Conservation (phyloP, 2,329 filamentous ascomycete genomes). For the Lasiodiplodia hormozganensis region DNA sequence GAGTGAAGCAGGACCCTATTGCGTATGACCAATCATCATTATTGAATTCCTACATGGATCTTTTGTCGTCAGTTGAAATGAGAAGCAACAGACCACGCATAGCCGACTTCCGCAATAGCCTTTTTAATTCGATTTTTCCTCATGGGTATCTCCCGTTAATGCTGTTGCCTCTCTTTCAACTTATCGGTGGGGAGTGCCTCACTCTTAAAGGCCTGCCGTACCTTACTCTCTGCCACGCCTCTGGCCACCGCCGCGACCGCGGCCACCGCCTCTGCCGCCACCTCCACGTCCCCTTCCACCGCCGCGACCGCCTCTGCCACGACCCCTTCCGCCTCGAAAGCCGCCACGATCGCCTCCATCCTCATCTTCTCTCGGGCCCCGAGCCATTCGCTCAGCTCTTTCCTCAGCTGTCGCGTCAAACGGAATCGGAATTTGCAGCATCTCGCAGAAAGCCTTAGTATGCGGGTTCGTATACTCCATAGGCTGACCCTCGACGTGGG, state of each 20-base stretch:
- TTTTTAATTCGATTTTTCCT: background rate
- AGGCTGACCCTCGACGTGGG: constrained; percentile 68
- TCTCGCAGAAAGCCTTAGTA: constrained; percentile 78
- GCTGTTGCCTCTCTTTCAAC: background rate
- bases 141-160: background rate
- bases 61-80: background rate
- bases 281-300: background rate
- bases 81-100: background rate
- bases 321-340: constrained; percentile 37
- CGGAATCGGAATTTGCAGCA: constrained; percentile 78
- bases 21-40: background rate
- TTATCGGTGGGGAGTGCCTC: background rate
- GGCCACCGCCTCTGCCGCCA: background rate
- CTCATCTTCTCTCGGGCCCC: constrained; percentile 43
- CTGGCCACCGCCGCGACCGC: background rate
- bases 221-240: background rate
- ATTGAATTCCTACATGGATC: background rate
- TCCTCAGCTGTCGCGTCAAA: constrained; percentile 79
- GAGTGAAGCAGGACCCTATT: background rate
- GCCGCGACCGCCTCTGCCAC: constrained; percentile 33
- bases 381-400: constrained; percentile 61
- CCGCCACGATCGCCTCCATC: constrained; percentile 36
- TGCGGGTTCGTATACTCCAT: constrained; percentile 87
- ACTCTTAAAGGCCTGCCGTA: background rate
- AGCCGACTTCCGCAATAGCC: background rate